Evolutionary conservation across 148 eudicot species (phyloP).

Genomic region (Rheum nobile): DNA sequence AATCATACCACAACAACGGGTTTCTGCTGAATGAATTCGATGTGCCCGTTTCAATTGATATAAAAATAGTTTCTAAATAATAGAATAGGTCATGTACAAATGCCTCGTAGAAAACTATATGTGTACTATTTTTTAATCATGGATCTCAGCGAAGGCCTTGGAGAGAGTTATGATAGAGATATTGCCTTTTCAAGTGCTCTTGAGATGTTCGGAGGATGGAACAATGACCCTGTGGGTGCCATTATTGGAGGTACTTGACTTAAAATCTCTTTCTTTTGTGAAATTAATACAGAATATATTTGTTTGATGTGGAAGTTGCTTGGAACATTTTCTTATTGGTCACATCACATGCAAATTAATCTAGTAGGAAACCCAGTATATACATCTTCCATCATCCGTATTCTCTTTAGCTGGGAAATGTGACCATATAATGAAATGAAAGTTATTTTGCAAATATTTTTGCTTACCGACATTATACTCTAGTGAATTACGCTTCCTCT

Average conservation of each 20-base stretch:
- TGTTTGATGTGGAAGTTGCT: background rate
- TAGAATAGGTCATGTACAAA: background rate
- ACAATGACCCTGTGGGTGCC: slow-evolving; percentile 61
- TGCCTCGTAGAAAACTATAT: background rate
- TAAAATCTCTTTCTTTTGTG: background rate
- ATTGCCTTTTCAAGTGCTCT: slow-evolving; percentile 72
- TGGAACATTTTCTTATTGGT: background rate
- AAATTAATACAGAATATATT: background rate
- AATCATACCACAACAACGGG: background rate
- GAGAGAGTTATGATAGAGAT: slow-evolving; percentile 81
- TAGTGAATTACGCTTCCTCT: background rate
- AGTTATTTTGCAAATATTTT: background rate
- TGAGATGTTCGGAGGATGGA: slow-evolving; percentile 68
- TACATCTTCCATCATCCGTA: background rate
- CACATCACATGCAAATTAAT: background rate
- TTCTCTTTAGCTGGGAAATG: background rate
- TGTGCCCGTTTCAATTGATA: background rate
- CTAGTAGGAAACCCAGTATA: background rate
- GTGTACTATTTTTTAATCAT: background rate
- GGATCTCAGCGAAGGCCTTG: slow-evolving; percentile 77
- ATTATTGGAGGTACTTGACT: slow-evolving; percentile 62
- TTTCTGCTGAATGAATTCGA: background rate
- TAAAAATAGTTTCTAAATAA: background rate
- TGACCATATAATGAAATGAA: background rate
- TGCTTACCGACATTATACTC: background rate